phyloP scores from a whole-genome alignment of 495 filamentous ascomycete genomes.

The Monascus purpureus region DNA sequence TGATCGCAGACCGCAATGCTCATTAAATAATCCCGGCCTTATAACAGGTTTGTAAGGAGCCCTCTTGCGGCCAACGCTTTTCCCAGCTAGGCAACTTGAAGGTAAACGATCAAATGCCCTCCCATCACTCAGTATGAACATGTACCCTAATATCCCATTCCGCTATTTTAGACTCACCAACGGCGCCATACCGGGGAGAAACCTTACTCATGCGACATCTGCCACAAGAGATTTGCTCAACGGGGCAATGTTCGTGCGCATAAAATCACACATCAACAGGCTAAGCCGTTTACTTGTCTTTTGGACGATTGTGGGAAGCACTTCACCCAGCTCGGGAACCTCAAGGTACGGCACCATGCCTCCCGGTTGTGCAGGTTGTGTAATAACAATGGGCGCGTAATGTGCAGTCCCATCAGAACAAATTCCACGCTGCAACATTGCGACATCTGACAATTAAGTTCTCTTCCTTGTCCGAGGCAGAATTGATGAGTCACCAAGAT shows the following conservation, averaged over 20 bases:
- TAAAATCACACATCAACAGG: slow-evolving; percentile 61
- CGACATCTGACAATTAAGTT: slow-evolving; percentile 62
- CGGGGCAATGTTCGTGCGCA: slow-evolving; percentile 80
- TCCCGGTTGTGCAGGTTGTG: neutral
- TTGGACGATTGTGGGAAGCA: slow-evolving; percentile 72
- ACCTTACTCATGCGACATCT: slow-evolving; percentile 71
- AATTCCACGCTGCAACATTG: slow-evolving; percentile 67
- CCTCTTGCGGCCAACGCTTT: slow-evolving; percentile 65
- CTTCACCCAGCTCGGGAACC: slow-evolving; percentile 79
- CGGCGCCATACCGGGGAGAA: slow-evolving; percentile 78
- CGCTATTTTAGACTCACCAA: slow-evolving; percentile 53
- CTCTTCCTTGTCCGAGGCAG: slow-evolving; percentile 44
- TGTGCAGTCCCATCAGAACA: slow-evolving; percentile 79
- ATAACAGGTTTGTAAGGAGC: slow-evolving; percentile 54
- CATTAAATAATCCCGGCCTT: slow-evolving; percentile 4
- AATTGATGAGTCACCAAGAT: slow-evolving; percentile 51
- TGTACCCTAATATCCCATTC: neutral
- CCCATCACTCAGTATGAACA: neutral
- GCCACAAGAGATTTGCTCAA: slow-evolving; percentile 71
- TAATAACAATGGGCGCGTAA: too few species aligned
- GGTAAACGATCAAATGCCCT: slow-evolving; percentile 33
- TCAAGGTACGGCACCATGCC: slow-evolving; percentile 45
- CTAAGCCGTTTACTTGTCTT: slow-evolving; percentile 68
- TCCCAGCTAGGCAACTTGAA: slow-evolving; percentile 83
- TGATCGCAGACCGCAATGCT: slow-evolving; percentile 2